phyloP scores from a whole-genome alignment of 2,329 filamentous ascomycete genomes.

The Aspergillus fijiensis region DNA sequence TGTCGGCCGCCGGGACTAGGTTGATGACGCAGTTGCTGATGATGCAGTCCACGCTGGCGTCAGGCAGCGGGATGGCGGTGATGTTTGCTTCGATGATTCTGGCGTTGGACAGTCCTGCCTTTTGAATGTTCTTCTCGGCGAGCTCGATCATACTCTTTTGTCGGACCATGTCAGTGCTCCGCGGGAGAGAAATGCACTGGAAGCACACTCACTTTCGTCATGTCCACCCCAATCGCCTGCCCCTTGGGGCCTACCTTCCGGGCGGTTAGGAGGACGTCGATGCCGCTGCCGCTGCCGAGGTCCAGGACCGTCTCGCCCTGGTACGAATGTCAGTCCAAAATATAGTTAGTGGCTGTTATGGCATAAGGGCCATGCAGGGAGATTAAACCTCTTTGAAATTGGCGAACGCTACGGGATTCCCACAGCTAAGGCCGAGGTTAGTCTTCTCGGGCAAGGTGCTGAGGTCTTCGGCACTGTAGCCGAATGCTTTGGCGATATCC shows the following conservation, averaged over 20 bases:
- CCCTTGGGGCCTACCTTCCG: slow-evolving; percentile 52
- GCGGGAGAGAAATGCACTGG: neutral
- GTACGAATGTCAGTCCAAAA: slow-evolving; percentile 48
- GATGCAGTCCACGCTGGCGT: slow-evolving; percentile 52
- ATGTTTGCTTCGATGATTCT: slow-evolving; percentile 55
- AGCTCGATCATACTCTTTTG: slow-evolving; percentile 54
- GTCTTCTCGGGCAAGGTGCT: slow-evolving; percentile 47
- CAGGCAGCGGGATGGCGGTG: slow-evolving; percentile 49
- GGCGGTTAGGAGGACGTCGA: slow-evolving; percentile 58
- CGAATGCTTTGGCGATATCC: slow-evolving; percentile 52
- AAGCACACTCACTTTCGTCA: slow-evolving; percentile 52
- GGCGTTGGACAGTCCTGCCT: slow-evolving; percentile 45
- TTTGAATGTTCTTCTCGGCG: slow-evolving; percentile 48
- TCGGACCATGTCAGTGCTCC: too few species aligned
- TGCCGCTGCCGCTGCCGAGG: slow-evolving; percentile 58
- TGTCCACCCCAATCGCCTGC: slow-evolving; percentile 58
- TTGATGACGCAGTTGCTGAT: slow-evolving; percentile 66
- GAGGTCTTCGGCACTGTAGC: slow-evolving; percentile 53
- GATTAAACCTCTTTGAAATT: slow-evolving; percentile 44
- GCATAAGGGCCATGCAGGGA: slow-evolving; percentile 42
- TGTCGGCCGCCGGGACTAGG: slow-evolving; percentile 55
- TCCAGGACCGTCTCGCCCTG: slow-evolving; percentile 60
- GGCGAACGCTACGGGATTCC: slow-evolving; percentile 54
- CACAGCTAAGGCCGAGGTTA: slow-evolving; percentile 56
- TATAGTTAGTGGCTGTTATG: slow-evolving; percentile 54